Percentiles rank a stretch among this genome's conserved stretches.
These are phyloP conservation scores for Trichoderma koningiopsis DNA, from an alignment of 2,329 filamentous ascomycete genomes.

Conservation along the genomic window DNA sequence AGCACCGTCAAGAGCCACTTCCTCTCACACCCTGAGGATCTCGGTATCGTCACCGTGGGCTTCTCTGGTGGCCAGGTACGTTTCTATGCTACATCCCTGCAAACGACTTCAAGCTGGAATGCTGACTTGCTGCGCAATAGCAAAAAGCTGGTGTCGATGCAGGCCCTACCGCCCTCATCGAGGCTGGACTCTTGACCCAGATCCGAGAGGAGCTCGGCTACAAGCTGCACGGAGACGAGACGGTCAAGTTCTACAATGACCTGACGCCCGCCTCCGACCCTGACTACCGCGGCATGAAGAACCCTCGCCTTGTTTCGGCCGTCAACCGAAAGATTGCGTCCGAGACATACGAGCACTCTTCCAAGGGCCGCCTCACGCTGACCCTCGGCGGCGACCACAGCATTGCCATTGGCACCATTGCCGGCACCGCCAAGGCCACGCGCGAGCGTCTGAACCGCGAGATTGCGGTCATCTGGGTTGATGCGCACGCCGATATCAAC, in stretches of 20 bases:
- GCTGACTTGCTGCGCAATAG: conserved; percentile 46
- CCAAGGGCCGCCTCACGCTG: conserved; percentile 80
- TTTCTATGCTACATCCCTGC: not conserved
- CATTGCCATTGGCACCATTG: conserved; percentile 92
- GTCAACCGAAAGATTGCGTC: conserved; percentile 78
- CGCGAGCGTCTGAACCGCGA: conserved; percentile 80
- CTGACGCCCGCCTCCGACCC: conserved; percentile 73
- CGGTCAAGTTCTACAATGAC: conserved; percentile 80
- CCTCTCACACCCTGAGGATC: conserved; percentile 73
- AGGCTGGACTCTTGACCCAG: conserved; percentile 82
- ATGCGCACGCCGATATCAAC: conserved; percentile 98
- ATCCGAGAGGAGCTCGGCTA: conserved; percentile 85
- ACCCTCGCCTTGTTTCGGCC: conserved; percentile 79
- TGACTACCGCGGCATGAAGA: conserved; percentile 90
- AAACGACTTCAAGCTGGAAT: not conserved
- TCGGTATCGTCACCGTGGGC: conserved; percentile 91
- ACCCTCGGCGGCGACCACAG: conserved; percentile 96
- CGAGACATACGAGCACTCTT: conserved; percentile 86
- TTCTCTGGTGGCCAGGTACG: conserved; percentile 94
- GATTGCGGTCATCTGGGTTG: conserved; percentile 96
- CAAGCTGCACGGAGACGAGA: conserved; percentile 79
- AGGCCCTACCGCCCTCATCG: conserved; percentile 84
- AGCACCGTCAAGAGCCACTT: conserved; percentile 68
- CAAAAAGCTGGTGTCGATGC: conserved; percentile 91
- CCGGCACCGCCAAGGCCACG: conserved; percentile 82